Percentiles rank a stretch among this genome's conserved stretches.
Conservation (phyloP, 495 filamentous ascomycete genomes). For the Neurospora sp. region DNA sequence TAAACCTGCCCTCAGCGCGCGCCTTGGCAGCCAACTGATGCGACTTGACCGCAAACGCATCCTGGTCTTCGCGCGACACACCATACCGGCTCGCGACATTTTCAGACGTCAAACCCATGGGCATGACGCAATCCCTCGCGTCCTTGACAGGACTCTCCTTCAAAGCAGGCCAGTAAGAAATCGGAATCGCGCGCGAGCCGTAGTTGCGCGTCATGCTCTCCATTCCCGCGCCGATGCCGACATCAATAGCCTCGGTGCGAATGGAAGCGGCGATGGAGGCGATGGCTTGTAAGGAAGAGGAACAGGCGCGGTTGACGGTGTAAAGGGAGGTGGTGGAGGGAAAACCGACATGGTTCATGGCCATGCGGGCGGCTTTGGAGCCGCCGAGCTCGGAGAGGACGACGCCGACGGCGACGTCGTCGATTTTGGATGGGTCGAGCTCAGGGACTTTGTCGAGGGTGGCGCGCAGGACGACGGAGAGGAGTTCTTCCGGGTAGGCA, state of each 20-base stretch:
- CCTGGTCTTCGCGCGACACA: constrained; percentile 66
- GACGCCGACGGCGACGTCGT: constrained; percentile 78
- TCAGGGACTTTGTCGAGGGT: constrained; percentile 68
- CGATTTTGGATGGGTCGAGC: constrained; percentile 59
- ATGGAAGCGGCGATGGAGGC: constrained; percentile 63
- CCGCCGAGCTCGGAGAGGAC: constrained; percentile 87
- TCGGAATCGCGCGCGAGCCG: constrained; percentile 70
- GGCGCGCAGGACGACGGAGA: constrained; percentile 70
- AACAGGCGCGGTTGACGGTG: constrained; percentile 83
- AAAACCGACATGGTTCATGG: constrained; percentile 72
- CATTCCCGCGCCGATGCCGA: constrained; percentile 85
- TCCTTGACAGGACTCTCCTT: constrained; percentile 55
- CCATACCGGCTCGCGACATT: constrained; percentile 76
- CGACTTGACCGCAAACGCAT: constrained; percentile 65
- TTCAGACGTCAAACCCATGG: constrained; percentile 88
- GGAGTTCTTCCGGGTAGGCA: constrained; percentile 82
- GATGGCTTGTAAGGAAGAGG: constrained; percentile 65
- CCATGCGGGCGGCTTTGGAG: constrained; percentile 86
- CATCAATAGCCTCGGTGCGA: constrained; percentile 55
- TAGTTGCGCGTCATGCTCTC: constrained; percentile 93
- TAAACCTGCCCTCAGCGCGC: constrained; percentile 57
- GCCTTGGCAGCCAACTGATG: constrained; percentile 64
- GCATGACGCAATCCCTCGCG: constrained; percentile 79
- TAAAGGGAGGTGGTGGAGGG: no score
- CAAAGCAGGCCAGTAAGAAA: constrained; percentile 66